Conservation (phyloP, 306 rosid genomes). For the Trifolium pratense region DNA sequence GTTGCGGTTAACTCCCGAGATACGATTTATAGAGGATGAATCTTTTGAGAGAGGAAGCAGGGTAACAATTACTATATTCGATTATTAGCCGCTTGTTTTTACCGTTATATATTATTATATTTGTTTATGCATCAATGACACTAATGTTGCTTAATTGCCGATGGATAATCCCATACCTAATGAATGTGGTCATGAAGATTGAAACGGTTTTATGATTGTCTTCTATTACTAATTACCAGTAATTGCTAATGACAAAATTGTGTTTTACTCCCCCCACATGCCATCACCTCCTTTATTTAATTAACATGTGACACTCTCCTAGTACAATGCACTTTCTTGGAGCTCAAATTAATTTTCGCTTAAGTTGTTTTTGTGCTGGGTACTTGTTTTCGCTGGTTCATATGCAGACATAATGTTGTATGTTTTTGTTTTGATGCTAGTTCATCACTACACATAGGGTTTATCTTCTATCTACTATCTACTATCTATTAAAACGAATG, state of each 20-base stretch:
- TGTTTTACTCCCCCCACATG: background rate
- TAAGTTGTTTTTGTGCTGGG: background rate
- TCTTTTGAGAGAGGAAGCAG: slow-evolving; percentile 95
- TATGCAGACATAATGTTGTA: background rate
- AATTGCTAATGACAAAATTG: background rate
- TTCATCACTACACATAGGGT: background rate
- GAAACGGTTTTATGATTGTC: background rate
- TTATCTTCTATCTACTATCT: background rate
- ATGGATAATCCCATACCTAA: too few relatives aligned
- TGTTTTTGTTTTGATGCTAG: background rate
- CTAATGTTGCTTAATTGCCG: too few relatives aligned
- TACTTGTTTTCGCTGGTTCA: background rate
- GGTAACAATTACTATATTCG: slow-evolving; percentile 51
- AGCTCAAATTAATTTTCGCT: background rate
- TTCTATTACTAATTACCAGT: background rate
- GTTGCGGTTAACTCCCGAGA: slow-evolving; percentile 88
- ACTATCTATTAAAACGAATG: background rate
- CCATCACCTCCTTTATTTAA: background rate
- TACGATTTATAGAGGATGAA: slow-evolving; percentile 89
- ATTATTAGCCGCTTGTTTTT: background rate
- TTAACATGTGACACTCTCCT: background rate
- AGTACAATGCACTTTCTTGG: background rate
- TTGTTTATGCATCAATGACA: background rate
- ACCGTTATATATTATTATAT: background rate
- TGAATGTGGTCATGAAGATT: background rate